These are phyloP conservation scores for Phytophthora pistaciae DNA, from an alignment of 352 stramenopile genomes.

Conservation along the genomic window DNA sequence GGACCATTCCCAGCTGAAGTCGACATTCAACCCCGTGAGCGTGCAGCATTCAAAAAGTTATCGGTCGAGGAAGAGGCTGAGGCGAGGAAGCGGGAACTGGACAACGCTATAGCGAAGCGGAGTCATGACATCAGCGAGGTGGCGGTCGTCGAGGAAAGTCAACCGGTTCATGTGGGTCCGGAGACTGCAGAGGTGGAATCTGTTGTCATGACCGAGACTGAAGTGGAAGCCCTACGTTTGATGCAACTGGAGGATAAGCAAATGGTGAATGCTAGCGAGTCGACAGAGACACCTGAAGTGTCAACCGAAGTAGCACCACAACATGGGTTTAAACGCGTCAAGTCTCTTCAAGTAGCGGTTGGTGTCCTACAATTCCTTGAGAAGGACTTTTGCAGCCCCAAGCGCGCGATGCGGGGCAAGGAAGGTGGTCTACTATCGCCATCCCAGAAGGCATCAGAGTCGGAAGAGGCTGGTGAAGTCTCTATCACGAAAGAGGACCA, in stretches of 20 bases:
- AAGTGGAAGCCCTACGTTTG: conserved; percentile 5
- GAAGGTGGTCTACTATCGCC: conserved; percentile 9
- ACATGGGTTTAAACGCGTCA: conserved; percentile 50
- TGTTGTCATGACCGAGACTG: conserved; percentile 1
- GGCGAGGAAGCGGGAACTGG: conserved; percentile 66
- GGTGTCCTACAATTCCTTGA: conserved; percentile 76
- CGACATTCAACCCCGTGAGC: conserved; percentile 58
- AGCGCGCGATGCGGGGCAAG: conserved; percentile 30
- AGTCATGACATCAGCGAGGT: conserved; percentile 55
- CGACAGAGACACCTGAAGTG: not conserved
- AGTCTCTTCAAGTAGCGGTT: conserved; percentile 64
- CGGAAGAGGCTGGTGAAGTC: not conserved
- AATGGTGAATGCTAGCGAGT: not conserved
- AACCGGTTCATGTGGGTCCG: not conserved
- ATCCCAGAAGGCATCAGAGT: conserved; percentile 2
- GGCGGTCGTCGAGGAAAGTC: conserved; percentile 8
- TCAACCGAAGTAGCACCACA: not conserved
- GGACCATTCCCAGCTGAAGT: conserved; percentile 64
- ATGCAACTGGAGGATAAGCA: conserved; percentile 30
- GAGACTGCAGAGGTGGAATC: not conserved
- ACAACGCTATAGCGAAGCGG: conserved; percentile 68
- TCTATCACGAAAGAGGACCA: not conserved
- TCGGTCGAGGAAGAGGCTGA: conserved; percentile 83
- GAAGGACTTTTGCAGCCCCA: conserved; percentile 74
- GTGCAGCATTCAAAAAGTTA: conserved; percentile 81